A percentile compares a stretch with the other conserved stretches of the same genome.
Conservation (phyloP, 2,329 filamentous ascomycete genomes). For the Epichloe gansuensis region DNA sequence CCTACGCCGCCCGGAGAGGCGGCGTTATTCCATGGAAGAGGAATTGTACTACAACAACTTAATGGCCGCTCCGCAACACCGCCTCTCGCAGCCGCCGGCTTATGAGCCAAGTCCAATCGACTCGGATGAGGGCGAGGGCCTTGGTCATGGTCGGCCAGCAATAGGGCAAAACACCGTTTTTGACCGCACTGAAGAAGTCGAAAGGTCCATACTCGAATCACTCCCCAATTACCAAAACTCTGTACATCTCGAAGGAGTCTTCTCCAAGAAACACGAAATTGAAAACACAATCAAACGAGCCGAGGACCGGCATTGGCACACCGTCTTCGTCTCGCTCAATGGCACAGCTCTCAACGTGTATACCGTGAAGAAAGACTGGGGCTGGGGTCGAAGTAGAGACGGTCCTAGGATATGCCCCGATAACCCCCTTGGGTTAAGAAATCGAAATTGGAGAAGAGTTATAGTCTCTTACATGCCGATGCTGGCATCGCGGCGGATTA, state of each 20-base stretch:
- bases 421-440: slow-evolving; percentile 39
- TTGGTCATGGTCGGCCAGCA: neutral
- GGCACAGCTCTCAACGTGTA: slow-evolving; percentile 59
- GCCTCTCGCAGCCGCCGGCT: slow-evolving; percentile 34
- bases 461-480: slow-evolving; percentile 63
- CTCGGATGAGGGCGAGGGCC: slow-evolving; percentile 5
- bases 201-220: slow-evolving; percentile 23
- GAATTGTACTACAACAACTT: slow-evolving; percentile 40
- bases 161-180: slow-evolving; percentile 10
- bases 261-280: slow-evolving; percentile 54
- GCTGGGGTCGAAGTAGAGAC: slow-evolving; percentile 34
- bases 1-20: slow-evolving; percentile 18
- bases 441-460: slow-evolving; percentile 50
- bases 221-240: slow-evolving; percentile 46
- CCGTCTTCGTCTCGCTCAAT: slow-evolving; percentile 50
- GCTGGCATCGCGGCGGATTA: slow-evolving; percentile 64
- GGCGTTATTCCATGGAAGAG: slow-evolving; percentile 42
- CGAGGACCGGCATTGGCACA: slow-evolving; percentile 50
- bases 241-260: slow-evolving; percentile 43
- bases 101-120: slow-evolving; percentile 22
- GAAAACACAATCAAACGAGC: slow-evolving; percentile 51
- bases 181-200: slow-evolving; percentile 18
- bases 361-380: slow-evolving; percentile 46
- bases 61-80: slow-evolving; percentile 32
- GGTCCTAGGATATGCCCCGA: slow-evolving; percentile 37